phyloP scores from a whole-genome alignment of 2,329 filamentous ascomycete species.

The Colletotrichum lentis region DNA sequence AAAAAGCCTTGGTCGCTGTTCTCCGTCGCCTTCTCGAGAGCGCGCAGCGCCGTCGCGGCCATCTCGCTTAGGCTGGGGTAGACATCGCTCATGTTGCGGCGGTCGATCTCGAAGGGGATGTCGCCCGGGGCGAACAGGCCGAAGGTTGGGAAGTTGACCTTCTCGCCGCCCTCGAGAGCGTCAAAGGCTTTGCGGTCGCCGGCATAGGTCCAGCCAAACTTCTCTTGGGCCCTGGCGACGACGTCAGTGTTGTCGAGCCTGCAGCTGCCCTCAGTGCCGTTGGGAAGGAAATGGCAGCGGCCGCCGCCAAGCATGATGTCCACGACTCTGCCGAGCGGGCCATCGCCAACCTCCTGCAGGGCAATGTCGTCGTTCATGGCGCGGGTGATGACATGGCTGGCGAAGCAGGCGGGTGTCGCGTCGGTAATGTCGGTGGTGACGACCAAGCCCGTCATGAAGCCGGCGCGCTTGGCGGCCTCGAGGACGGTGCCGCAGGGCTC shows the following conservation, averaged over 20 bases:
- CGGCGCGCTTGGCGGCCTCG: conserved; percentile 90
- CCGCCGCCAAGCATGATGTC: conserved; percentile 95
- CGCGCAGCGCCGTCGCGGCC: conserved; percentile 80
- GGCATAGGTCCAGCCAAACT: conserved; percentile 82
- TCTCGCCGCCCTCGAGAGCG: conserved; percentile 70
- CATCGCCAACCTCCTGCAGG: conserved; percentile 87
- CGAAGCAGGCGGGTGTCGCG: conserved; percentile 95
- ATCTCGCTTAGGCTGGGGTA: conserved; percentile 95
- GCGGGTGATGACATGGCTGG: conserved; percentile 82
- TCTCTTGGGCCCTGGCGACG: conserved; percentile 73
- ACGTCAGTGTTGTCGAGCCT: conserved; percentile 81
- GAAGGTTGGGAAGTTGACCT: conserved; percentile 79
- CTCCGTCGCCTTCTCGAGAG: conserved; percentile 81
- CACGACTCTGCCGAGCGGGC: conserved; percentile 84
- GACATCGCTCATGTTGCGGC: conserved; percentile 76
- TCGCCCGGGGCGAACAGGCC: conserved; percentile 85
- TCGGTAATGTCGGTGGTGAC: conserved; percentile 96
- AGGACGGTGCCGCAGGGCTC: conserved; percentile 90
- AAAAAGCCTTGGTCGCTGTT: conserved; percentile 94
- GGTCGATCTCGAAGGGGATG: conserved; percentile 93
- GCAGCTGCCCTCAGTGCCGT: conserved; percentile 82
- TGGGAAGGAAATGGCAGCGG: conserved; percentile 90
- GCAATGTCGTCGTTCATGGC: conserved; percentile 90
- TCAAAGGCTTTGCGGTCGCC: conserved; percentile 79
- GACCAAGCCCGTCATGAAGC: conserved; percentile 91